Base-by-base conservation (phyloP, 2,329 filamentous ascomycete species). In the Ceratocystis cubensis region DNA sequence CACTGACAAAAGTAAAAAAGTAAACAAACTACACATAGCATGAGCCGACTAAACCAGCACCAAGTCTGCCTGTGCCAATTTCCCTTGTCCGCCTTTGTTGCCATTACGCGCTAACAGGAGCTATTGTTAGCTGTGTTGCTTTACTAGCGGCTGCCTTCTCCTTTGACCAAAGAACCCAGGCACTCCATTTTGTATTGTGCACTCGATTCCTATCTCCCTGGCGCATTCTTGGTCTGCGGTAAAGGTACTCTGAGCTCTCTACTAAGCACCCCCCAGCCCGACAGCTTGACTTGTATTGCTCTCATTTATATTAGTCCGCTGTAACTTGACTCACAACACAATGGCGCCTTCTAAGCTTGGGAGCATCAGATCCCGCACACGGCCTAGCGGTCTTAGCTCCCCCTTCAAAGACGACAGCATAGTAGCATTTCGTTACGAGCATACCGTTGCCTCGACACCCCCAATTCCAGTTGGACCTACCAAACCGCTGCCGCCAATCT, bases 391-490 rank as follows among this genome's bases (percentile, higher is more conserved):
- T 69, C 71, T 70, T 69, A 66, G 71, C 74, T 66, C 76, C 28
- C 78, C 82, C 71, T 76, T 78, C 68, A 79, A 81, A 71, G 81
- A 82, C 70, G 74, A 76, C 53, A 75, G 74, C 70, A 73, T 85
- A 70, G 77, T 85, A 67, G 79, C 79, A 61, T 72, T 86, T 66
- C 81, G 82, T 67, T 86, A 87, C 75, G 84, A 87, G 72, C 80
- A 85, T 73, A 83, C 82, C 45, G 75, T 80, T 63, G 79, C 81
- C 70, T 81, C 81, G 61, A 80, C 82, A 73, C 81, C 81, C 68
- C 84, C 84, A 45, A 82, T 84, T 69, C 79, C 63, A 70, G 61
- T 69, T 67, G 56, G 71, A 72, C 20, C 71, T 71, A 53, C 73
- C 72, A 45, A 71, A 69, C 67, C 65, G 20, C 28, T 66, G 3